phyloP scores from a whole-genome alignment of 345 rosid species.

The Acer campestre region DNA sequence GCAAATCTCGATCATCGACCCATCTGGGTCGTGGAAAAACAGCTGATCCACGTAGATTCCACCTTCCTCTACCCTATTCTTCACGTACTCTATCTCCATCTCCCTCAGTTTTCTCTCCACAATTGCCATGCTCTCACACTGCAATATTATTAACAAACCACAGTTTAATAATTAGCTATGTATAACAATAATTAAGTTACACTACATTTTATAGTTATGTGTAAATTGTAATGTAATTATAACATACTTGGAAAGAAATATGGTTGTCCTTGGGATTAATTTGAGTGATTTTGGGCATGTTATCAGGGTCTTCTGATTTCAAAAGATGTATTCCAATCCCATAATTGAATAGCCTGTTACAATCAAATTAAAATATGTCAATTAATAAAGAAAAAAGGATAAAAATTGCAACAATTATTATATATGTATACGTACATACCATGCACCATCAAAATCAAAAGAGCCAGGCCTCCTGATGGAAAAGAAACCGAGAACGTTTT shows the following conservation, averaged over 20 bases:
- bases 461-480: constrained; percentile 71
- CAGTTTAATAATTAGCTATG: neutral
- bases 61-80: constrained; percentile 42
- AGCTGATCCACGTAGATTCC: constrained; percentile 56
- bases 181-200: neutral
- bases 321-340: constrained; percentile 77
- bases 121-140: constrained; percentile 54
- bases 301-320: constrained; percentile 55
- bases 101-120: constrained; percentile 57
- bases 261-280: constrained; percentile 75
- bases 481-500: constrained; percentile 66
- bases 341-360: constrained; percentile 63
- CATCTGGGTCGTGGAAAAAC: constrained; percentile 70
- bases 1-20: constrained; percentile 64
- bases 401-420: too few relatives aligned
- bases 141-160: neutral
- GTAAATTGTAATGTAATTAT: neutral
- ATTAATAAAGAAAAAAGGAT: too few relatives aligned
- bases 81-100: constrained; percentile 47
- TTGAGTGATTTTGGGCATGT: constrained; percentile 41
- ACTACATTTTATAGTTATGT: neutral
- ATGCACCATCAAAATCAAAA: constrained; percentile 72
- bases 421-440: constrained; percentile 34
- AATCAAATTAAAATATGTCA: neutral
- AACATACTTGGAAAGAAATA: constrained; percentile 81